These are phyloP conservation scores for Pichia sp. DNA, from an alignment of 1,139 yeast genomes.

Conservation along the genomic window DNA sequence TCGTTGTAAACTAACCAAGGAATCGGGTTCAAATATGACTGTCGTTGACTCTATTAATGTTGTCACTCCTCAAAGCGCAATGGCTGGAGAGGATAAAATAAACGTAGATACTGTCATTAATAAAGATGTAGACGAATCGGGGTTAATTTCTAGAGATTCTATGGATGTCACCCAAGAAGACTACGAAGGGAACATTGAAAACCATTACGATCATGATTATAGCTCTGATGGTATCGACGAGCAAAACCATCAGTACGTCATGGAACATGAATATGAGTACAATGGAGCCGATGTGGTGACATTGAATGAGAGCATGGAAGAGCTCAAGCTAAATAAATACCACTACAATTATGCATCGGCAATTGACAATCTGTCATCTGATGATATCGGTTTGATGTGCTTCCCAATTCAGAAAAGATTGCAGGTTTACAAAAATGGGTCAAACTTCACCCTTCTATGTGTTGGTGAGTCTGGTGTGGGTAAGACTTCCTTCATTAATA, in stretches of 20 bases:
- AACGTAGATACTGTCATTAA: constrained; percentile 15
- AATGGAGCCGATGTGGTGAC: constrained; percentile 14
- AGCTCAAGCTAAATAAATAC: constrained; percentile 5
- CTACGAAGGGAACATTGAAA: not conserved
- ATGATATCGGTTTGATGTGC: constrained; percentile 28
- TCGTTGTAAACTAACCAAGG: not conserved
- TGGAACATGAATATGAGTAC: constrained; percentile 9
- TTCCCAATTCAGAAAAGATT: constrained; percentile 29
- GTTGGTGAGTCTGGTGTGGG: constrained; percentile 42
- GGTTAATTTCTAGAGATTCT: constrained; percentile 1
- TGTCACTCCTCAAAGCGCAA: constrained; percentile 16
- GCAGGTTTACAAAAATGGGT: constrained; percentile 33
- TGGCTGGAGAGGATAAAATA: constrained; percentile 18
- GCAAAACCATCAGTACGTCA: not conserved
- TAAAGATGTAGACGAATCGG: constrained; percentile 4
- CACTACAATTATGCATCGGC: constrained; percentile 29
- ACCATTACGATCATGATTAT: not conserved
- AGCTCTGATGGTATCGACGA: not conserved
- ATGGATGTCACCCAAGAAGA: not conserved
- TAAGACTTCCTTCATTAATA: constrained; percentile 45
- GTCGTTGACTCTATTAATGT: constrained; percentile 23
- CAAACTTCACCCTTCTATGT: constrained; percentile 40
- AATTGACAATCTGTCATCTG: constrained; percentile 19
- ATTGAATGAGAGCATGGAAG: constrained; percentile 6
- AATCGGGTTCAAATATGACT: not conserved